Conservation (phyloP, 75 land plant species). For the Picea glauca region DNA sequence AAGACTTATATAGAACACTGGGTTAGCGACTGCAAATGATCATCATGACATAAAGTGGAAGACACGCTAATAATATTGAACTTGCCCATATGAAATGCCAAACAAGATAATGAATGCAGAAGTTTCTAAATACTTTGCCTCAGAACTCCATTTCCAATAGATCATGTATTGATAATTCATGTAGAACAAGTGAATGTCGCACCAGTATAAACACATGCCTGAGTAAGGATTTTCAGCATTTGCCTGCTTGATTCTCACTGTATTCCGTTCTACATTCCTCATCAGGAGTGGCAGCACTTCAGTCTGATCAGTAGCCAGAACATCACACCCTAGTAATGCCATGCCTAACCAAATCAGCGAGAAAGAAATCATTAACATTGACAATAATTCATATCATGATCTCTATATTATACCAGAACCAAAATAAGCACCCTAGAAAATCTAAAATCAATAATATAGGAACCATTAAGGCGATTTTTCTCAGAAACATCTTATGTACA, state of each 20-base stretch:
- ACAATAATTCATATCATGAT: background rate
- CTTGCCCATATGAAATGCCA: background rate
- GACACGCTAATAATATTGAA: background rate
- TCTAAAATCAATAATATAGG: background rate
- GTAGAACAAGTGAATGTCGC: background rate
- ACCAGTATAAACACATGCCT: constrained; percentile 25
- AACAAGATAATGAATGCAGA: background rate
- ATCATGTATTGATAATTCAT: background rate
- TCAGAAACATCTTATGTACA: background rate
- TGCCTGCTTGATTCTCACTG: constrained; percentile 64
- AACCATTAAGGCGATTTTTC: background rate
- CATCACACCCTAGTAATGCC: constrained; percentile 92
- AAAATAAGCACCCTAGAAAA: background rate
- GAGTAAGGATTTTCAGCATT: constrained; percentile 44
- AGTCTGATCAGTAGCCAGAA: constrained; percentile 82
- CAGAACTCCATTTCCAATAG: background rate
- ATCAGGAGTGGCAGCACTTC: constrained; percentile 86
- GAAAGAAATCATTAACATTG: background rate
- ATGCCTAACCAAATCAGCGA: constrained; percentile 55
- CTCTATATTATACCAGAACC: background rate
- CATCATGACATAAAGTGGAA: background rate
- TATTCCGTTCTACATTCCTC: constrained; percentile 84
- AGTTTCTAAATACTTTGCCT: background rate
- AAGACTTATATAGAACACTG: background rate
- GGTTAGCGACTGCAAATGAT: background rate